Evolutionary conservation across 2,329 filamentous ascomycete genomes (phyloP).

Genomic region (Dothistroma septosporum): DNA sequence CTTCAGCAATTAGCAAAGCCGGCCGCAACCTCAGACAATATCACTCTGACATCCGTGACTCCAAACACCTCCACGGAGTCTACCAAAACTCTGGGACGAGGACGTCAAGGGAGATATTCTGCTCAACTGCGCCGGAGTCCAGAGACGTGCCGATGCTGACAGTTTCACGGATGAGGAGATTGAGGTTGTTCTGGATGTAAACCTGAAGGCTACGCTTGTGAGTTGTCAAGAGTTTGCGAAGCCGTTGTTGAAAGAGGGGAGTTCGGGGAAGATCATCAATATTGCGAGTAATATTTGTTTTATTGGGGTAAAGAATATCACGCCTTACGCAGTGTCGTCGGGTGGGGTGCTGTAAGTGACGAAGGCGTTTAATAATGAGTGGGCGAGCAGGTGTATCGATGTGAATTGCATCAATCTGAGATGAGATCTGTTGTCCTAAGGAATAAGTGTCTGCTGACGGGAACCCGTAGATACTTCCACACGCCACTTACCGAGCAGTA

Average conservation of each 20-base stretch:
- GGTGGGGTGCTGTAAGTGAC: conserved; percentile 79
- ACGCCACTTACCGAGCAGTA: conserved; percentile 27
- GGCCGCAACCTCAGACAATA: conserved; percentile 18
- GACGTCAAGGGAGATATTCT: conserved; percentile 27
- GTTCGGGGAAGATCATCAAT: conserved; percentile 28
- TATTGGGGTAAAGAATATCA: conserved; percentile 60
- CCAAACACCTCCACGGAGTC: conserved; percentile 13
- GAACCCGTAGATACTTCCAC: conserved; percentile 18
- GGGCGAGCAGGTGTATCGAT: conserved; percentile 68
- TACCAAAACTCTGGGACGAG: conserved; percentile 24
- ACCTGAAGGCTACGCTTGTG: conserved; percentile 24
- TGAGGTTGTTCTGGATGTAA: conserved; percentile 27
- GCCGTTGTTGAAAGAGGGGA: conserved; percentile 19
- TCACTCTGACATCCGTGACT: conserved; percentile 15
- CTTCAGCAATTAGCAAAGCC: conserved; percentile 6
- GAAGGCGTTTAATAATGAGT: conserved; percentile 80
- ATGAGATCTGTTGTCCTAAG: not conserved
- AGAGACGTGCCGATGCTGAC: conserved; percentile 27
- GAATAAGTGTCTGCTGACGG: conserved; percentile 51
- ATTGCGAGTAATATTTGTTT: conserved; percentile 26
- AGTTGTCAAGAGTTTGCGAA: conserved; percentile 27
- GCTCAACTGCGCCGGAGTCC: conserved; percentile 32
- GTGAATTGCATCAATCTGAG: conserved; percentile 86
- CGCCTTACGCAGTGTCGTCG: conserved; percentile 80
- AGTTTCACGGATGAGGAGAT: conserved; percentile 31